phyloP scores from a whole-genome alignment of 805 yeast genomes.

The Candida tammaniensis region DNA sequence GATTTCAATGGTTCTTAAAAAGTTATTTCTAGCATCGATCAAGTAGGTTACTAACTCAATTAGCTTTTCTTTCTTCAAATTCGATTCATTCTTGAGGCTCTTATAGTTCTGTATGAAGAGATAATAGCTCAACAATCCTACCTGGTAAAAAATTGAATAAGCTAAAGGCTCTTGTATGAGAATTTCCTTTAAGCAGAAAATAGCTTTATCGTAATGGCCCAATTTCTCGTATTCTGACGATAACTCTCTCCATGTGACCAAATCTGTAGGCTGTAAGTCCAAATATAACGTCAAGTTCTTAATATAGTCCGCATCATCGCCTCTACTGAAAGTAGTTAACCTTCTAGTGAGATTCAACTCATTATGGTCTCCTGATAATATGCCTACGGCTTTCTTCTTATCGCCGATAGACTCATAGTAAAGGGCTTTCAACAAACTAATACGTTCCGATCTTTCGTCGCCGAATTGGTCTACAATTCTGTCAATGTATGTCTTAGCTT shows the following conservation, averaged over 20 bases:
- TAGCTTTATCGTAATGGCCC: slow-evolving; percentile 67
- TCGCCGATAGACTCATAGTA: slow-evolving; percentile 56
- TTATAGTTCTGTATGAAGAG: slow-evolving; percentile 18
- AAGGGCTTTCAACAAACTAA: slow-evolving; percentile 52
- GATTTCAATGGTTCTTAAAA: slow-evolving; percentile 72
- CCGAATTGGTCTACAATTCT: slow-evolving; percentile 65
- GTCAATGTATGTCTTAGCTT: slow-evolving; percentile 67
- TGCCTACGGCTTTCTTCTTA: slow-evolving; percentile 22
- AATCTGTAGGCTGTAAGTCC: slow-evolving; percentile 70
- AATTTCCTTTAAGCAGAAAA: slow-evolving; percentile 68
- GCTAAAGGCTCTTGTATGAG: slow-evolving; percentile 67
- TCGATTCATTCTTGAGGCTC: slow-evolving; percentile 2
- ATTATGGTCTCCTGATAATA: slow-evolving; percentile 29
- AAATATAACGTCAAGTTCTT: slow-evolving; percentile 52
- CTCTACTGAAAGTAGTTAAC: slow-evolving; percentile 32
- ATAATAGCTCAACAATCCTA: slow-evolving; percentile 47
- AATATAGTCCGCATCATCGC: slow-evolving; percentile 43
- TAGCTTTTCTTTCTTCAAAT: slow-evolving; percentile 26
- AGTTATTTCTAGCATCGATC: slow-evolving; percentile 43
- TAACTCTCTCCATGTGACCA: slow-evolving; percentile 75
- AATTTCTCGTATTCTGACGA: slow-evolving; percentile 57
- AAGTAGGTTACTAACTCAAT: slow-evolving; percentile 23
- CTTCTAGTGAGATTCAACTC: slow-evolving; percentile 37
- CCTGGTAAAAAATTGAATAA: slow-evolving; percentile 58
- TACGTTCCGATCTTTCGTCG: slow-evolving; percentile 47